Evolutionary conservation across 176 grass and related monocot species (phyloP).

Genomic region (Pharus latifolius): DNA sequence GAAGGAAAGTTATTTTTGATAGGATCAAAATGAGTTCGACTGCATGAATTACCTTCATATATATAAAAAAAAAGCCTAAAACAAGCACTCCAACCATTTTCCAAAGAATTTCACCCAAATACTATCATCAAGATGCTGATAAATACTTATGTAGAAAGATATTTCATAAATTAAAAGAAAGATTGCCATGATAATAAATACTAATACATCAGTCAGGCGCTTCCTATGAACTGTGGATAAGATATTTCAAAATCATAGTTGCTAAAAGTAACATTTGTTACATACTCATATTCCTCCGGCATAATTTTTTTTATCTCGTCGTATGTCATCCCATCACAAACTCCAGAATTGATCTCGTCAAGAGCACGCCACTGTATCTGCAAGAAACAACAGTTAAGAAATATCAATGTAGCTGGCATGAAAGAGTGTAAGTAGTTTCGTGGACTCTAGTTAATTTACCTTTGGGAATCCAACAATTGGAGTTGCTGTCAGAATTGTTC

Average conservation of each 20-base stretch:
- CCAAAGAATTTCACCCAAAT: no score
- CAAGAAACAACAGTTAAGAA: conserved; percentile 12
- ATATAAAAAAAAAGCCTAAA: no score
- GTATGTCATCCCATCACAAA: conserved; percentile 99
- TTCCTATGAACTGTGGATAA: background rate
- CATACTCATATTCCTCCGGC: conserved; percentile 96
- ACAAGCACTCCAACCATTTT: no score
- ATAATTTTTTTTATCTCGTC: conserved; percentile 98
- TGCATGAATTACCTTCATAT: no score
- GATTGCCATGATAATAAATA: no score
- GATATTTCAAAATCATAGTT: background rate
- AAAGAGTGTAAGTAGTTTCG: conserved; percentile 7
- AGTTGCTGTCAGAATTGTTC: conserved; percentile 90
- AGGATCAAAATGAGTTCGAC: no score
- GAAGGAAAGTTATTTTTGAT: no score
- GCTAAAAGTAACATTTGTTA: conserved; percentile 15
- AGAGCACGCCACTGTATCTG: conserved; percentile 99
- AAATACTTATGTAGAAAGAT: no score
- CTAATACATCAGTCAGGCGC: no score
- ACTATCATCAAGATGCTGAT: no score
- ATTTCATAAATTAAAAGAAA: no score
- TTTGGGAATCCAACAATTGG: conserved; percentile 96
- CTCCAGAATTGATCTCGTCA: conserved; percentile 95
- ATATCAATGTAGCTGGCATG: background rate
- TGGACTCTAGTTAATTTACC: conserved; percentile 33